Conservation (phyloP, 2,329 filamentous ascomycete genomes). For the Calonectria honghensis region DNA sequence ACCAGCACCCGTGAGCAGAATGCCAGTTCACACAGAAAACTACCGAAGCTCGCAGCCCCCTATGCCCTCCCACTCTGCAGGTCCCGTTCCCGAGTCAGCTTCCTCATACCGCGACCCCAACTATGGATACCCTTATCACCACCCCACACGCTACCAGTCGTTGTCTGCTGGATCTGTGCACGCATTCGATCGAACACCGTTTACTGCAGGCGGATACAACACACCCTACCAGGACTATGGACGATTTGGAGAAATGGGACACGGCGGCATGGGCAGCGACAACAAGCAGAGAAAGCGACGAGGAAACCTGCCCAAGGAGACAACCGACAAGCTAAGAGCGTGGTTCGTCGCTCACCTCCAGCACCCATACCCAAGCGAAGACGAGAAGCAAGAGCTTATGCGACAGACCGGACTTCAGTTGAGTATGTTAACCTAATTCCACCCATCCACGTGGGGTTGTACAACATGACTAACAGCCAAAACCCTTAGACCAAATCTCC, state of each 20-base stretch:
- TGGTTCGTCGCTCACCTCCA: constrained; percentile 88
- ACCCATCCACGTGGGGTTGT: constrained; percentile 16
- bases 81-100: constrained; percentile 57
- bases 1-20: constrained; percentile 55
- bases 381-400: constrained; percentile 90
- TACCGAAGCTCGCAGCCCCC: constrained; percentile 57
- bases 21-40: constrained; percentile 61
- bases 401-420: constrained; percentile 85
- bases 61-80: constrained; percentile 50
- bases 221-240: constrained; percentile 66
- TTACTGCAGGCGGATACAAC: constrained; percentile 64
- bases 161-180: constrained; percentile 66
- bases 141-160: constrained; percentile 67
- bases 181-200: constrained; percentile 66
- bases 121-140: constrained; percentile 65
- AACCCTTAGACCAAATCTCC: constrained; percentile 77
- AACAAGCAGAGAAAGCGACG: constrained; percentile 78
- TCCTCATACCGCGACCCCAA: constrained; percentile 58
- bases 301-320: constrained; percentile 93
- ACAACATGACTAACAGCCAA: constrained; percentile 37
- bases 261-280: constrained; percentile 63
- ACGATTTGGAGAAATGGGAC: constrained; percentile 64
- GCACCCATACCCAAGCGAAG: constrained; percentile 91
- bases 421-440: constrained; percentile 72
- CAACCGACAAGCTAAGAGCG: constrained; percentile 85